Percentiles rank a stretch among this genome's conserved stretches.
Evolutionary conservation across 2,329 filamentous ascomycete species (phyloP).

Genomic region (Paradendryphiella salina): DNA sequence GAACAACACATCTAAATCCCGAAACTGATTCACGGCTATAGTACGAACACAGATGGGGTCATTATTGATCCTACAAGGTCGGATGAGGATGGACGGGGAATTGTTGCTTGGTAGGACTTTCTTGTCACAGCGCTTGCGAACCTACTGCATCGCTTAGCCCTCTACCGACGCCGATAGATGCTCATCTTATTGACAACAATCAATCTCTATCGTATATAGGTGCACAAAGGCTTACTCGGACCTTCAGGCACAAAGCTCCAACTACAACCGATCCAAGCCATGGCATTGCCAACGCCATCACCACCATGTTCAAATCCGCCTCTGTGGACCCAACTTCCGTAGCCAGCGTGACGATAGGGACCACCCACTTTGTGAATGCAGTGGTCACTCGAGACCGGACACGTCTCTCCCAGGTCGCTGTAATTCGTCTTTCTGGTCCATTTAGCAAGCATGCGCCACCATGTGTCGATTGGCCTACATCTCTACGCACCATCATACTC

Average conservation of each 20-base stretch:
- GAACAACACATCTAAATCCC: neutral
- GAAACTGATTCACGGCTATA: constrained; percentile 15
- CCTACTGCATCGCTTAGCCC: neutral
- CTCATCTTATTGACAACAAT: neutral
- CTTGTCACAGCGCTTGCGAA: neutral
- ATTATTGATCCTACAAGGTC: constrained; percentile 42
- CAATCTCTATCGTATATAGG: neutral
- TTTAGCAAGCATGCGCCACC: constrained; percentile 56
- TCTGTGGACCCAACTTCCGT: constrained; percentile 40
- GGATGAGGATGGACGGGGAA: constrained; percentile 32
- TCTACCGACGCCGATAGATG: neutral
- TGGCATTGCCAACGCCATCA: constrained; percentile 44
- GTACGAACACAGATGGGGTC: constrained; percentile 45
- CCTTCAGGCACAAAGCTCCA: constrained; percentile 44
- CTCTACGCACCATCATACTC: constrained; percentile 52
- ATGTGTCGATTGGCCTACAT: constrained; percentile 55
- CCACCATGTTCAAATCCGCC: constrained; percentile 42
- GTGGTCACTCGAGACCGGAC: constrained; percentile 56
- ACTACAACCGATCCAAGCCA: constrained; percentile 45
- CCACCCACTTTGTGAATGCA: constrained; percentile 58
- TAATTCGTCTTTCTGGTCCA: constrained; percentile 55
- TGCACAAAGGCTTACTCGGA: neutral
- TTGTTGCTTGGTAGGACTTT: constrained; percentile 39
- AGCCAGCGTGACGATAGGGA: constrained; percentile 56
- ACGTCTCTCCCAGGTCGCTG: constrained; percentile 56